Evolutionary conservation across 495 filamentous ascomycete species (phyloP).

Genomic region (Hypoxylon trugodes): DNA sequence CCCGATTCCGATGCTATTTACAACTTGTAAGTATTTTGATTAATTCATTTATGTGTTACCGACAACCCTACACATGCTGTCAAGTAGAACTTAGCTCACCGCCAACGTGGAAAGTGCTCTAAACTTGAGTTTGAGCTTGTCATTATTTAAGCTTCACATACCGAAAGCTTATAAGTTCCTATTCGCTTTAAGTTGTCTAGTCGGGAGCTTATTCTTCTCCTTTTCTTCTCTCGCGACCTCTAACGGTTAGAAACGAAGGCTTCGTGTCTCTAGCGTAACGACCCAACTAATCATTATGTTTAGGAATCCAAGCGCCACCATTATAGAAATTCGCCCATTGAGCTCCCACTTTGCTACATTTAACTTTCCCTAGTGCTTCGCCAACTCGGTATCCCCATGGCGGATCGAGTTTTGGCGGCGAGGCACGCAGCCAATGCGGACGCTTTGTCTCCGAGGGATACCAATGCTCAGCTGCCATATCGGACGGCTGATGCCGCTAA

Average conservation of each 20-base stretch:
- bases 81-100: background rate
- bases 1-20: slow-evolving; percentile 14
- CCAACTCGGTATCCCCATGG: slow-evolving; percentile 30
- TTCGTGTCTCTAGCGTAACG: background rate
- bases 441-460: slow-evolving; percentile 75
- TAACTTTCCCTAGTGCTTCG: slow-evolving; percentile 24
- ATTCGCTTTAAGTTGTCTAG: too few relatives aligned
- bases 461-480: slow-evolving; percentile 63
- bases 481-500: slow-evolving; percentile 59
- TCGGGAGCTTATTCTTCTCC: background rate
- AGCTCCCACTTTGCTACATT: slow-evolving; percentile 4
- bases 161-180: too few relatives aligned
- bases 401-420: slow-evolving; percentile 46
- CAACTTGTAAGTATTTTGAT: slow-evolving; percentile 28
- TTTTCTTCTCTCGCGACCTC: background rate
- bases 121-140: background rate
- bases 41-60: slow-evolving; percentile 4
- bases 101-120: background rate
- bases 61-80: background rate
- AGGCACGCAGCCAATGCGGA: slow-evolving; percentile 64
- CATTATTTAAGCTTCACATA: background rate
- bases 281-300: slow-evolving; percentile 8
- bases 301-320: slow-evolving; percentile 12
- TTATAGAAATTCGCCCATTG: slow-evolving; percentile 7
- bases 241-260: background rate